Conservation (phyloP, 805 yeast species). For the Cyberlindnera japonica region DNA sequence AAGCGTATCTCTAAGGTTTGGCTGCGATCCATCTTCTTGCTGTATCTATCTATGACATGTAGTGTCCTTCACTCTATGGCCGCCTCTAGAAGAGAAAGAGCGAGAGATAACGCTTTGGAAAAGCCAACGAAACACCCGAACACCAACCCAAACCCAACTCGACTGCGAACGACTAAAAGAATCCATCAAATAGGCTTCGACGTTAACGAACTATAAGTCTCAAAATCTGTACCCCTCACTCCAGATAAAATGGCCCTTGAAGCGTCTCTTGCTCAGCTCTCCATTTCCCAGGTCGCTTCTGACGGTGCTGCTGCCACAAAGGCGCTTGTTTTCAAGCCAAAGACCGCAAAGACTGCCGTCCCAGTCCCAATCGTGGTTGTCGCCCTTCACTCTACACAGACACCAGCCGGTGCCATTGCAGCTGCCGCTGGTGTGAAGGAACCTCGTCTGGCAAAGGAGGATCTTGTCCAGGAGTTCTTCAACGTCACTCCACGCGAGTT, state of each 20-base stretch:
- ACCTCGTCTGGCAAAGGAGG: conserved; percentile 85
- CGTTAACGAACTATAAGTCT: no score
- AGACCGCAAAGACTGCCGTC: conserved; percentile 75
- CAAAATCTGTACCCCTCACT: not conserved
- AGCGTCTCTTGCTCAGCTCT: conserved; percentile 62
- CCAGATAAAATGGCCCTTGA: conserved; percentile 55
- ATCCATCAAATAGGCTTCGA: no score
- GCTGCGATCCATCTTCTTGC: no score
- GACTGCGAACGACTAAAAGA: no score
- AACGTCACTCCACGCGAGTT: conserved; percentile 56
- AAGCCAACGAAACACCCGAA: conserved; percentile 2
- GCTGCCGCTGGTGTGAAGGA: conserved; percentile 69
- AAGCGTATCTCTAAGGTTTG: no score
- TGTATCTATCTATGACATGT: no score
- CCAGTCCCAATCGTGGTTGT: conserved; percentile 80
- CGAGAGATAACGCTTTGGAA: not conserved
- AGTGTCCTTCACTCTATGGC: not conserved
- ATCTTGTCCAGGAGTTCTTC: conserved; percentile 63
- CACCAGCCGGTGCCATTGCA: conserved; percentile 66
- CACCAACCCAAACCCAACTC: conserved; percentile 3
- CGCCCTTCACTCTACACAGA: conserved; percentile 66
- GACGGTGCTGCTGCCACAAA: conserved; percentile 57
- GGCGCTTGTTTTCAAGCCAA: conserved; percentile 84
- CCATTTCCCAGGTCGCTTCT: conserved; percentile 51
- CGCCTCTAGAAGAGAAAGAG: not conserved